Base-by-base conservation (phyloP, 192 early-diverging fungal species). In the Coemansia erecta region DNA sequence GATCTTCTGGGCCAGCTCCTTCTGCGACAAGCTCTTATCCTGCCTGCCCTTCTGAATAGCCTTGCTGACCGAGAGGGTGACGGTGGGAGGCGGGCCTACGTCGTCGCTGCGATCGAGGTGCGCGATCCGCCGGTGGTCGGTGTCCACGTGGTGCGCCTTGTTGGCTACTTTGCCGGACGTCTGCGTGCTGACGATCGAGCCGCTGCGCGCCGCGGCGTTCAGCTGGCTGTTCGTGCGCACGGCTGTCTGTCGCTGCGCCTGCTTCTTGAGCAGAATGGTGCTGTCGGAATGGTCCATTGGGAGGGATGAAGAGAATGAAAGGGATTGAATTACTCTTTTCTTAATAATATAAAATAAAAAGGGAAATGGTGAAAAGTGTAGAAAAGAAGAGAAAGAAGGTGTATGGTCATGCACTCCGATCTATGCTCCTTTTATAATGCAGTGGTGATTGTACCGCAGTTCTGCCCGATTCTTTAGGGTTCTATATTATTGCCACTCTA, bases 91-190 rank as follows among this genome's bases (percentile, higher is more conserved):
- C 9, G 84, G 80, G 39, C 83, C 77, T n/a, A 92, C 88, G 69
- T 96, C 93, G 56, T 91, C 87, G 57, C 91, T 87, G 46, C 90
- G 86, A 58, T 94, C 95, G 31, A 95, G 66, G 68, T 94, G 92
- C 28, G 92, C 94, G 61, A 91, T 87, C 44, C 82, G 85, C 48
- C 83, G 86, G 72, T 88, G 86, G 51, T 92, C 87, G 28, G 83
- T 82, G 39, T 66, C 43, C 15, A 81, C 81, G 23, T 81, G 73
- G 61, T 87, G 84, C 40, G 77, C 69, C 65, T 81, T 81, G 58
- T 89, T 90, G 23, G 84, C 81, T 8, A 68, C 54, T 4, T 53
- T 49, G 21, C 39, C 26, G 33, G 43, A 31, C 31, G 44, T 47
- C 46, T 56, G 33, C 0, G 69, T 71, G 11, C 45, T 56, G 4